Percentiles rank a stretch among this genome's conserved stretches.
These are phyloP conservation scores for Talaromyces islandicus DNA, from an alignment of 2,329 filamentous ascomycete genomes.

Conservation along the genomic window DNA sequence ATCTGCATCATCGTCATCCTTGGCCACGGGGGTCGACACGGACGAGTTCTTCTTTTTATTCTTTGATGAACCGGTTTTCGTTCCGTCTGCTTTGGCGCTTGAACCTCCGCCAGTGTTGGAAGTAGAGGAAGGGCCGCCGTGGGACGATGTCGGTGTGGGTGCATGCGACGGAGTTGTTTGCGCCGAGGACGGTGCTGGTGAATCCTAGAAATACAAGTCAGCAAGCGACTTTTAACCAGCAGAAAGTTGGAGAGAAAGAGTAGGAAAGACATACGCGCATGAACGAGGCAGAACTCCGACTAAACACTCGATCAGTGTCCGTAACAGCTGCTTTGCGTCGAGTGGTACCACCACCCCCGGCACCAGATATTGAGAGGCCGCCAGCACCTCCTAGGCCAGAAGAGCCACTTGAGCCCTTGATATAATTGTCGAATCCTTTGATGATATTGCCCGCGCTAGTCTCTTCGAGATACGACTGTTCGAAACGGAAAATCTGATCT, in stretches of 20 bases:
- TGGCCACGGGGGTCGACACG: slow-evolving; percentile 8
- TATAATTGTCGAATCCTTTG: slow-evolving; percentile 95
- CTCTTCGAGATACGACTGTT: slow-evolving; percentile 84
- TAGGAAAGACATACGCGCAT: slow-evolving; percentile 30
- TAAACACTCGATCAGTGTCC: slow-evolving; percentile 44
- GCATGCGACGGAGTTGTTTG: slow-evolving; percentile 43
- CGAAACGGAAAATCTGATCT: slow-evolving; percentile 76
- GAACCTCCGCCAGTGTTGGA: slow-evolving; percentile 19
- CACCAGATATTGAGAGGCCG: slow-evolving; percentile 24
- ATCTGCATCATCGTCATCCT: slow-evolving; percentile 30
- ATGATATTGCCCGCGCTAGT: slow-evolving; percentile 90
- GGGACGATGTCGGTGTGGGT: slow-evolving; percentile 37
- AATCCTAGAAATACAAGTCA: slow-evolving; percentile 25
- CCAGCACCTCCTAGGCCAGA: slow-evolving; percentile 15
- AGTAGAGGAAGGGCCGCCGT: slow-evolving; percentile 22
- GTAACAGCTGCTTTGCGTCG: slow-evolving; percentile 40
- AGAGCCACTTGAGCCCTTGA: slow-evolving; percentile 69
- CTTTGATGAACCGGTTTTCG: slow-evolving; percentile 23
- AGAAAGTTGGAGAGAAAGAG: neutral
- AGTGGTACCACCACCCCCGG: slow-evolving; percentile 14
- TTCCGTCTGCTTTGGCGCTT: slow-evolving; percentile 15
- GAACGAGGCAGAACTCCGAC: slow-evolving; percentile 43
- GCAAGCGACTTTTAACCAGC: too few relatives aligned
- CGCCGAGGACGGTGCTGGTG: slow-evolving; percentile 37
- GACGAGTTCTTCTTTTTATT: slow-evolving; percentile 35